These are phyloP conservation scores for Tulasnella sp. DNA, from an alignment of 768 basidiomycete species.

Conservation along the genomic window DNA sequence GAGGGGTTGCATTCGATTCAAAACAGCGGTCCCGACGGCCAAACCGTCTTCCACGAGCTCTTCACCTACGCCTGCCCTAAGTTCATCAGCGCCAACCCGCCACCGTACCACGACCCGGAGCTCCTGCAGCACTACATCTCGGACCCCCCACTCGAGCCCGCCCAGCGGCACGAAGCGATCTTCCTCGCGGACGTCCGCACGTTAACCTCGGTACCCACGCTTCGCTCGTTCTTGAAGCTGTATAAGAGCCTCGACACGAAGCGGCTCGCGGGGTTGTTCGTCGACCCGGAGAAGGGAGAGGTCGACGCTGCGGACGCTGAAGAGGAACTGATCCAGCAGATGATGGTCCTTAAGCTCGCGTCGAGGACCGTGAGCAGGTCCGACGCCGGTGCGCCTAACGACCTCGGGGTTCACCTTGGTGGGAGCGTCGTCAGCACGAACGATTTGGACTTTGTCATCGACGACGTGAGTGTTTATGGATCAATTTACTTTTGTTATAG, in stretches of 20 bases:
- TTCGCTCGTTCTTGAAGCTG: slow-evolving; percentile 85
- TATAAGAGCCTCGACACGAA: slow-evolving; percentile 88
- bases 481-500: too few relatives aligned
- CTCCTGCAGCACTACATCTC: slow-evolving; percentile 40
- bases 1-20: neutral
- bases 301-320: slow-evolving; percentile 41
- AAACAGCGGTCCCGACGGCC: slow-evolving; percentile 37
- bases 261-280: slow-evolving; percentile 76
- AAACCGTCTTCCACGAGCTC: slow-evolving; percentile 80
- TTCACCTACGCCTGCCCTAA: slow-evolving; percentile 93
- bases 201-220: slow-evolving; percentile 65
- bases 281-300: slow-evolving; percentile 45
- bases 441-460: slow-evolving; percentile 92
- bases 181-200: slow-evolving; percentile 76
- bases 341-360: slow-evolving; percentile 92
- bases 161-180: slow-evolving; percentile 69
- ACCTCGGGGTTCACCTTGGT: slow-evolving; percentile 48
- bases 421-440: slow-evolving; percentile 82
- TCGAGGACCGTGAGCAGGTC: slow-evolving; percentile 60
- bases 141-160: slow-evolving; percentile 49
- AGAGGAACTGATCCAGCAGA: slow-evolving; percentile 88
- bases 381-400: slow-evolving; percentile 20
- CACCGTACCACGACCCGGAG: slow-evolving; percentile 75
- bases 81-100: slow-evolving; percentile 90
- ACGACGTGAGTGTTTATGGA: slow-evolving; percentile 51